These are phyloP conservation scores for Scortechinia acanthostroma DNA, from an alignment of 2,329 filamentous ascomycete genomes.

Conservation along the genomic window DNA sequence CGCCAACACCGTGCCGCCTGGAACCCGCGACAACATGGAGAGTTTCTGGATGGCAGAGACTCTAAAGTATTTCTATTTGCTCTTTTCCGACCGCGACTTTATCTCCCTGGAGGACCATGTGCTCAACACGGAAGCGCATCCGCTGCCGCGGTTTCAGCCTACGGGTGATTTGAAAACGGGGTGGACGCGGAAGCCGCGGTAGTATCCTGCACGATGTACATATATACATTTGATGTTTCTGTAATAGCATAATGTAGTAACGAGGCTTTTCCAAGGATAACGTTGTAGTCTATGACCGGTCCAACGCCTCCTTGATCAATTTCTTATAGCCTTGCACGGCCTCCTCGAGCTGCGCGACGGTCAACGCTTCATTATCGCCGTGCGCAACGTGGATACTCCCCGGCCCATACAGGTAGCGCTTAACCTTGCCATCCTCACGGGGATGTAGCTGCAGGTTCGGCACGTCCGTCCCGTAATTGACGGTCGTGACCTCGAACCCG, in stretches of 20 bases:
- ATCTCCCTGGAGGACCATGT: constrained; percentile 2
- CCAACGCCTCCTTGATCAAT: background rate
- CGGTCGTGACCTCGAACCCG: background rate
- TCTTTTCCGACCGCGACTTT: background rate
- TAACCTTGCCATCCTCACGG: background rate
- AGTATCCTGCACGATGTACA: no score
- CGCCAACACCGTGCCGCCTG: constrained; percentile 44
- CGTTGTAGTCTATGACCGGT: no score
- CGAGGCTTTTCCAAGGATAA: no score
- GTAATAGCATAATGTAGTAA: no score
- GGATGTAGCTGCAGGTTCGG: background rate
- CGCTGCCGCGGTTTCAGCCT: background rate
- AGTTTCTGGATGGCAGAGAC: constrained; percentile 56
- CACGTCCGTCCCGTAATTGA: background rate
- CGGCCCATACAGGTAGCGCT: constrained; percentile 2
- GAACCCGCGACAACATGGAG: constrained; percentile 65
- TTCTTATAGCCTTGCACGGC: background rate
- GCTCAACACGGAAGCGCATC: constrained; percentile 1
- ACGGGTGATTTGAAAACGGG: background rate
- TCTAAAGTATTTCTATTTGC: constrained; percentile 1
- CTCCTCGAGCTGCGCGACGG: background rate
- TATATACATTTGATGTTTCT: no score
- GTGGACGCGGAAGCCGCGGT: background rate
- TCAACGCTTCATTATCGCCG: background rate
- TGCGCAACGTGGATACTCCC: background rate